Conservation (phyloP, 164 flowering plant genomes). For the Umbilicus rupestris region DNA sequence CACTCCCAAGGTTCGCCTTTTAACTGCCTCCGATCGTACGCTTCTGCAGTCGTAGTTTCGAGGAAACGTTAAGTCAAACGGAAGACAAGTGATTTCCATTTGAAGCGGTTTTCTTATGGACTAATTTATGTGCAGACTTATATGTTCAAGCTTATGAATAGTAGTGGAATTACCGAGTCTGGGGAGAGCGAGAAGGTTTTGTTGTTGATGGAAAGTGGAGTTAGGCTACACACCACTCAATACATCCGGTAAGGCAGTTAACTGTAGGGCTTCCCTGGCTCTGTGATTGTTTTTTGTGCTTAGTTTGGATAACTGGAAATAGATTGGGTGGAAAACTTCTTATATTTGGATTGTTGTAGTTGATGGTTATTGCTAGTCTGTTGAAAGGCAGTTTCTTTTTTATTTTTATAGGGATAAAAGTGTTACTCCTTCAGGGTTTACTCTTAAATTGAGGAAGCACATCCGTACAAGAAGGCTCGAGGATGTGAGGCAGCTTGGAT, state of each 20-base stretch:
- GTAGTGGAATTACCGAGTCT: constrained; percentile 90
- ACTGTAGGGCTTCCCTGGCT: not conserved
- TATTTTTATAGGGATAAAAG: constrained; percentile 66
- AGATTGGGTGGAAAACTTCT: not conserved
- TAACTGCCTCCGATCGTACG: too few relatives aligned
- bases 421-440: constrained; percentile 91
- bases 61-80: too few relatives aligned
- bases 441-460: constrained; percentile 87
- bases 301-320: not conserved
- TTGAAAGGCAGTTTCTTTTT: not conserved
- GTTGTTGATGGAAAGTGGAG: constrained; percentile 94
- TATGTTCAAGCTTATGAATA: constrained; percentile 88
- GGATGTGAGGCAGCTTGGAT: constrained; percentile 96
- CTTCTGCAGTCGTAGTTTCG: too few relatives aligned
- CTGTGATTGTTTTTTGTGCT: not conserved
- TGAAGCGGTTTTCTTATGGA: not conserved
- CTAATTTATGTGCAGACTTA: constrained; percentile 47
- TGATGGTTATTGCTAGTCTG: too few relatives aligned
- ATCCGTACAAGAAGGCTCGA: constrained; percentile 92
- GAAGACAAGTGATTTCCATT: not conserved
- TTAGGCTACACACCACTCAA: constrained; percentile 79
- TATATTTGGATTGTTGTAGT: too few relatives aligned
- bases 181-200: constrained; percentile 95
- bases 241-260: constrained; percentile 46
- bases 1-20: constrained; percentile 63